phyloP scores from a whole-genome alignment of 305 asterid species.

The Vinca major region DNA sequence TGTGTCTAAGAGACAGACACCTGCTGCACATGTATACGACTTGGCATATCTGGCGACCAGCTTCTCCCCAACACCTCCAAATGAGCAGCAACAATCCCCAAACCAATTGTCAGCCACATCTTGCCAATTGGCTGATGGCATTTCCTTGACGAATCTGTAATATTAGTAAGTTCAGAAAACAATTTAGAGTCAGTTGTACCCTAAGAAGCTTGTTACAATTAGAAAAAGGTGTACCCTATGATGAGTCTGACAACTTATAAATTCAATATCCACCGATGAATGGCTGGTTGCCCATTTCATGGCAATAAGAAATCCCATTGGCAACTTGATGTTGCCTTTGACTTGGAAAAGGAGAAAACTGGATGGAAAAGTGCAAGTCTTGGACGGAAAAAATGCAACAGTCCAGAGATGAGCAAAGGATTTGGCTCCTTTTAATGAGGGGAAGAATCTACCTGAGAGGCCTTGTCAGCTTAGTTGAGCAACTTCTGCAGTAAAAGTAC shows the following conservation, averaged over 20 bases:
- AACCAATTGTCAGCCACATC: slow-evolving; percentile 96
- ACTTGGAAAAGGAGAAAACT: not conserved
- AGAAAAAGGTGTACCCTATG: not conserved
- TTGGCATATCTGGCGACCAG: slow-evolving; percentile 56
- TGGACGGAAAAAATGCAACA: slow-evolving; percentile 1
- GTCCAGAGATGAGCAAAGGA: not conserved
- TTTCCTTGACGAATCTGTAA: slow-evolving; percentile 57
- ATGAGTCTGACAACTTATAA: not conserved
- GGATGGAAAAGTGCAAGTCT: not conserved
- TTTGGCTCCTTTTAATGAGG: not conserved
- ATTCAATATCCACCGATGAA: not conserved
- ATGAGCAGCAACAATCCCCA: slow-evolving; percentile 92
- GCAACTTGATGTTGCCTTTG: not conserved
- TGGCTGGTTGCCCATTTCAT: not conserved
- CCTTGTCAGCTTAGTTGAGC: slow-evolving; percentile 61
- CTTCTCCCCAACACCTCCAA: slow-evolving; percentile 80
- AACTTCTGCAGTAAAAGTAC: slow-evolving; percentile 75
- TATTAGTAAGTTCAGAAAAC: not conserved
- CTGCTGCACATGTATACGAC: slow-evolving; percentile 58
- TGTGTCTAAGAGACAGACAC: slow-evolving; percentile 57
- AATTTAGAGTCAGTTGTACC: not conserved
- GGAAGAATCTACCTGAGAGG: slow-evolving; percentile 45
- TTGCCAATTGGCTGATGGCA: slow-evolving; percentile 92
- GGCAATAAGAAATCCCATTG: not conserved
- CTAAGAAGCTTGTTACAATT: not conserved